phyloP scores from a whole-genome alignment of 169 alveolate species.

The Eimeria mitis region DNA sequence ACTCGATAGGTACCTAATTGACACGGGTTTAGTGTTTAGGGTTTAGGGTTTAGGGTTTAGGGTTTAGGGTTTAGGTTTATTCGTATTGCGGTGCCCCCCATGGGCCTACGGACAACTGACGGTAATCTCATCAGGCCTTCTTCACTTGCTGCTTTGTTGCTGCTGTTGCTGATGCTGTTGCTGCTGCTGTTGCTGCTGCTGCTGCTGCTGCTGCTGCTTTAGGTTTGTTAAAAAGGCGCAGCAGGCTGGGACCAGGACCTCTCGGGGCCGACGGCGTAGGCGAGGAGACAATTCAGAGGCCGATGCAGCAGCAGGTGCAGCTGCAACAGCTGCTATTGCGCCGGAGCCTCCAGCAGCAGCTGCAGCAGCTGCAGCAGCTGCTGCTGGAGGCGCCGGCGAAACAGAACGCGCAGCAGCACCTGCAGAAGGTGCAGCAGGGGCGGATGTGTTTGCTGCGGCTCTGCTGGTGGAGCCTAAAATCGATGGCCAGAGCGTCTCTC shows the following conservation, averaged over 20 bases:
- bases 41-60: conserved; percentile 16
- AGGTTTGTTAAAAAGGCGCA: background rate
- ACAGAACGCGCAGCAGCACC: conserved; percentile 8
- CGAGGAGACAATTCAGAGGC: background rate
- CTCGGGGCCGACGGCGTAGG: conserved; percentile 15
- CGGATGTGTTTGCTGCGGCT: conserved; percentile 22
- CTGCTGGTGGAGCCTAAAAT: conserved; percentile 57
- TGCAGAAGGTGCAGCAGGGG: background rate
- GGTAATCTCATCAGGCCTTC: background rate
- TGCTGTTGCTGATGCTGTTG: conserved; percentile 2
- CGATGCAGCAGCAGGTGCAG: conserved; percentile 4
- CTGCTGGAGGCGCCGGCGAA: too few species aligned
- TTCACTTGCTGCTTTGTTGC: background rate
- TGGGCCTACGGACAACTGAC: background rate
- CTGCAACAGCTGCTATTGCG: background rate
- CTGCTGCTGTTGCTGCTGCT: background rate
- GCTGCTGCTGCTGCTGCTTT: conserved; percentile 15
- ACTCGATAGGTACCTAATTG: conserved; percentile 13
- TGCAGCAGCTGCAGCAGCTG: background rate
- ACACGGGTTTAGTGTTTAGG: background rate
- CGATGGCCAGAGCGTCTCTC: conserved; percentile 59
- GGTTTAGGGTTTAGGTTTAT: background rate
- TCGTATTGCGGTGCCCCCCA: background rate
- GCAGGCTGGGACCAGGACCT: background rate
- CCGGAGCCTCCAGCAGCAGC: background rate